phyloP scores from a whole-genome alignment of 352 stramenopile genomes.

The Pelagophyceae sp. region DNA sequence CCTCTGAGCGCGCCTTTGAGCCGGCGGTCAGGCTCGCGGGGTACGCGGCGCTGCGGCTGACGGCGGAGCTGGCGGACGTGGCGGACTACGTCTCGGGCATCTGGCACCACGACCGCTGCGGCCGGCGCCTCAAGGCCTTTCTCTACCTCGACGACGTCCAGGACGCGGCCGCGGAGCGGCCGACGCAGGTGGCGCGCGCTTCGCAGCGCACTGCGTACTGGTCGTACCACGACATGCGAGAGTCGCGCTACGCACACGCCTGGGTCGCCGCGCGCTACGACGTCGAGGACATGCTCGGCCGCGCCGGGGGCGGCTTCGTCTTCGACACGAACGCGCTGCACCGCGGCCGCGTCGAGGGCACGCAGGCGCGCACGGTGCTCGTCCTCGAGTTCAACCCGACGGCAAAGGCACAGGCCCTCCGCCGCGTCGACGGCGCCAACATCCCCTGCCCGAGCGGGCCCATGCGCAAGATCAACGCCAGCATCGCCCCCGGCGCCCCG shows the following conservation, averaged over 20 bases:
- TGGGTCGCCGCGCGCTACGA: neutral
- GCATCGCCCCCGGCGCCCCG: no score
- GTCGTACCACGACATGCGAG: neutral
- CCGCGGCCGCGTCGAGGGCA: neutral
- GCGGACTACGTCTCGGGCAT: neutral
- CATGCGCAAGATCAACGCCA: no score
- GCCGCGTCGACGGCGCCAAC: neutral
- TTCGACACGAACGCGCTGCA: constrained; percentile 14
- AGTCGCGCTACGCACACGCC: neutral
- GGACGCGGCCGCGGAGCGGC: neutral
- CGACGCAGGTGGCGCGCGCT: neutral
- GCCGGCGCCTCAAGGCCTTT: constrained; percentile 1
- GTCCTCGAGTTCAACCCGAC: constrained; percentile 2
- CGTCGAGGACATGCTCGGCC: neutral
- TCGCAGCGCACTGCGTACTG: constrained; percentile 2
- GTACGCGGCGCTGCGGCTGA: neutral
- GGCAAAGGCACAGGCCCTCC: neutral
- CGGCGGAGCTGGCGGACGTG: neutral
- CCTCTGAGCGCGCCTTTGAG: neutral
- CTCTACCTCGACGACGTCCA: constrained; percentile 10
- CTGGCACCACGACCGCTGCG: constrained; percentile 15
- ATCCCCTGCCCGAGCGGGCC: neutral
- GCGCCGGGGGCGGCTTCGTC: neutral
- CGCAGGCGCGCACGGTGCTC: neutral
- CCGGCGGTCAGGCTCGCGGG: neutral